Base-by-base conservation (phyloP, 768 basidiomycete species). In the Mycena polygramma region DNA sequence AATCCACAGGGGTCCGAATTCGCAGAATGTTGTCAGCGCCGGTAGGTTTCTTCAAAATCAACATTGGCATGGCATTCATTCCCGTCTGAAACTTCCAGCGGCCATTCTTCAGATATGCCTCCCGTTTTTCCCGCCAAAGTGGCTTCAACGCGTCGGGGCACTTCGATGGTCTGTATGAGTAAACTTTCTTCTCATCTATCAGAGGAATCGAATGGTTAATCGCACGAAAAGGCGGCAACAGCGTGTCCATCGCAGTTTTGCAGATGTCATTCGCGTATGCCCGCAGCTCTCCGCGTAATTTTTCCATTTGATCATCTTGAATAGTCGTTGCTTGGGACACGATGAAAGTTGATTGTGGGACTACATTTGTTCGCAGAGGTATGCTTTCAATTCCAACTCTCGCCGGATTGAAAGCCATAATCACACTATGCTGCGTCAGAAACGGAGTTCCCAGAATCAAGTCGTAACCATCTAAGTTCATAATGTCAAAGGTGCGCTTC, bases 161-260 rank as follows among this genome's bases (percentile, higher is more conserved):
- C 13, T 71, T 7, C 7, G 77, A 77, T 6, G 76, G 77, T 15
- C 74, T 52, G 73, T 75, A 79, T 1, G 74, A 46, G 37, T 77
- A 78, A 1, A 69, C 58, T 19, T 77, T 76, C 0, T 67, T 35
- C 26, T 74, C 71, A 57, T 80, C 76, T 26, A 79, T 76, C 35
- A 80, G 35, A 8, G 74, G 78, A 1, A 79, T 79, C 0, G 61
- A 62, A 43, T 79, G 78, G 41, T 79, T 80, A 41, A 80, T 77
- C 1, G 66, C 73, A 0, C 73, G 63, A 0, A 80, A 59, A 0
- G 78, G 79, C 0, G 78, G 79, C 30, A 79, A 63, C 2, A 69
- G 60, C 0, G 77, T 78, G 1, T 78, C 75, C 0, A 52, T 63
- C 0, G 74, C 76, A 7, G 73, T 59, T 41, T 61, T 63, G 57